phyloP scores from a whole-genome alignment of 129 eudicot species.

The Mikania micrantha region DNA sequence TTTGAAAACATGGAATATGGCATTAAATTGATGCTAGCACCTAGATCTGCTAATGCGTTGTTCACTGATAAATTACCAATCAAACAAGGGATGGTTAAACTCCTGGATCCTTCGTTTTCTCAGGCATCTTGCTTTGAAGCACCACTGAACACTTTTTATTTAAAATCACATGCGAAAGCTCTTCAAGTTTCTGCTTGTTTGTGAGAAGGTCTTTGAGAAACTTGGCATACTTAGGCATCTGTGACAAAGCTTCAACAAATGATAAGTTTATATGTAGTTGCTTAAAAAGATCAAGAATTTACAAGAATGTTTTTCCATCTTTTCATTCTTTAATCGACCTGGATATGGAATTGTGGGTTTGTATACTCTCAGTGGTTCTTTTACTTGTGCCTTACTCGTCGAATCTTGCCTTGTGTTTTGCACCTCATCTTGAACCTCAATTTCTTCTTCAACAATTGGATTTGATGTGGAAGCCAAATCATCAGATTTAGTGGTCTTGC shows the following conservation, averaged over 20 bases:
- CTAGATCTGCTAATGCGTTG: background rate
- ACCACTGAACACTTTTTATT: background rate
- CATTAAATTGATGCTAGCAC: background rate
- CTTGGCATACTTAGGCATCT: background rate
- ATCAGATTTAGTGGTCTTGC: too few relatives aligned
- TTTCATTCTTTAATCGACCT: background rate
- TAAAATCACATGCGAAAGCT: background rate
- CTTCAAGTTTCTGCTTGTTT: background rate
- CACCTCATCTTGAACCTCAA: background rate
- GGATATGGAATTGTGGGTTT: background rate
- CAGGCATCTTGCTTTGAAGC: background rate
- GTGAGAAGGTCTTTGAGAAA: background rate
- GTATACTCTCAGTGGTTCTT: too few relatives aligned
- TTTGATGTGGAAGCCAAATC: background rate
- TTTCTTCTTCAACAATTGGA: background rate
- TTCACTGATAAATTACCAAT: background rate
- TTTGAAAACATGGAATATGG: background rate
- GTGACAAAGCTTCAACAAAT: background rate
- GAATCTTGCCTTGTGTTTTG: too few relatives aligned
- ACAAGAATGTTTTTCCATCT: background rate
- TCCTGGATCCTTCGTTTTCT: too few relatives aligned
- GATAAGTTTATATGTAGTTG: background rate
- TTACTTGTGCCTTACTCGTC: too few relatives aligned
- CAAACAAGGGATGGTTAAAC: background rate
- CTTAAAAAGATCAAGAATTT: background rate